Conservation (phyloP, 176 grass and related monocot species). For the Musa acuminata region DNA sequence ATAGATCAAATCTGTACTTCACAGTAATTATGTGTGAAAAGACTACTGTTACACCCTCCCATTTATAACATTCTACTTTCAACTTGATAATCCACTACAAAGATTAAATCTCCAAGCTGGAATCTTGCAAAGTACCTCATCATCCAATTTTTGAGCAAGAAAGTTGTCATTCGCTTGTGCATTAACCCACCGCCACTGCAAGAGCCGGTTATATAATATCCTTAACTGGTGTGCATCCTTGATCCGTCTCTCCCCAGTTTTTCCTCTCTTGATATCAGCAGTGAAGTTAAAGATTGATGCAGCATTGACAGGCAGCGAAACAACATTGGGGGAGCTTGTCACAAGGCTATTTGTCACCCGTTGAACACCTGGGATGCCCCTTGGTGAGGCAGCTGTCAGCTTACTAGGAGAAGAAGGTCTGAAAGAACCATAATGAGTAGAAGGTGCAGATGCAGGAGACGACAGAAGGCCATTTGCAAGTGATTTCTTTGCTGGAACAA, state of each 20-base stretch:
- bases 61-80: not conserved
- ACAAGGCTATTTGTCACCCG: not conserved
- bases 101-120: not conserved
- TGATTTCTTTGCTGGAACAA: constrained; percentile 8
- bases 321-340: not conserved
- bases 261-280: constrained; percentile 2
- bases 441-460: not conserved
- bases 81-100: not conserved
- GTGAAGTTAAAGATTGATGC: not conserved
- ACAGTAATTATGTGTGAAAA: no score
- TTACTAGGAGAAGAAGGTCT: constrained; percentile 9
- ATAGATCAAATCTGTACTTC: not conserved
- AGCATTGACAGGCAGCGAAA: not conserved
- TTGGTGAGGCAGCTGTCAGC: not conserved
- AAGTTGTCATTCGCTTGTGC: constrained; percentile 1
- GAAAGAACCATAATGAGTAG: not conserved
- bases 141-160: not conserved
- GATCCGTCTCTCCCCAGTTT: constrained; percentile 4
- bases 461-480: not conserved
- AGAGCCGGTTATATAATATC: constrained; percentile 1
- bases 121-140: not conserved
- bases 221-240: constrained; percentile 12
- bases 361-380: not conserved
- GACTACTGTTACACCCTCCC: not conserved
- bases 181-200: constrained; percentile 15